Conservation (phyloP, 2,329 filamentous ascomycete genomes). For the Microdochium paspali region DNA sequence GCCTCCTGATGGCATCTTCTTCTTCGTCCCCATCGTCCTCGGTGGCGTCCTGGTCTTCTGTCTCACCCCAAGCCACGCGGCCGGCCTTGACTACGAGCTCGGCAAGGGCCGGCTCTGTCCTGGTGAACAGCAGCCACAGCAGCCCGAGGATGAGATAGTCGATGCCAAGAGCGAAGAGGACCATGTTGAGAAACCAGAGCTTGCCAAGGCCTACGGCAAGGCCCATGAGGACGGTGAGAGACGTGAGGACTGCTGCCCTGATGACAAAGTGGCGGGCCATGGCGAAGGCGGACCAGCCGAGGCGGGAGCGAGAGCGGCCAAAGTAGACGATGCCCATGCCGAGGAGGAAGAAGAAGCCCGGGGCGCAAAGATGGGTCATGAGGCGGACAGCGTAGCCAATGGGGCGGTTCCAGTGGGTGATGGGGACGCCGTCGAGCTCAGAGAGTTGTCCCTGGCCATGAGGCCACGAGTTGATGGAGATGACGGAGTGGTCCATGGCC, state of each 20-base stretch:
- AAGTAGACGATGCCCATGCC: slow-evolving; percentile 36
- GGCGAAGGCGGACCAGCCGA: slow-evolving; percentile 25
- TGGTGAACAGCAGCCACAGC: slow-evolving; percentile 26
- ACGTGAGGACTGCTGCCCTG: slow-evolving; percentile 24
- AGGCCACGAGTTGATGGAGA: slow-evolving; percentile 28
- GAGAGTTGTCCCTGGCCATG: slow-evolving; percentile 26
- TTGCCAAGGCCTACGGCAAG: slow-evolving; percentile 19
- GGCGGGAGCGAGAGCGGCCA: slow-evolving; percentile 25
- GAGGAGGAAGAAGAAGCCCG: slow-evolving; percentile 35
- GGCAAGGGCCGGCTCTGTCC: slow-evolving; percentile 23
- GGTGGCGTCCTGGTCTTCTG: slow-evolving; percentile 17
- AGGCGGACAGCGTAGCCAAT: slow-evolving; percentile 28
- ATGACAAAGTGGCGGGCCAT: slow-evolving; percentile 28
- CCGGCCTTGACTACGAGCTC: slow-evolving; percentile 11
- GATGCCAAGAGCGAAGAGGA: slow-evolving; percentile 33
- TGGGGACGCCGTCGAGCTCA: slow-evolving; percentile 24
- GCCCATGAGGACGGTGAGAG: slow-evolving; percentile 21
- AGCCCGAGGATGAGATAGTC: slow-evolving; percentile 33
- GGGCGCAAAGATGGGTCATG: slow-evolving; percentile 33
- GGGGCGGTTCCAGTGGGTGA: slow-evolving; percentile 26
- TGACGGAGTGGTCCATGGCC: slow-evolving; percentile 32
- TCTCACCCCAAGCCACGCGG: slow-evolving; percentile 6
- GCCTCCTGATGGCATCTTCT: not conserved
- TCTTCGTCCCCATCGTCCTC: not conserved
- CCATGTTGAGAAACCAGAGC: slow-evolving; percentile 31